These are phyloP conservation scores for Chaetothyriales sp. DNA, from an alignment of 2,329 filamentous ascomycete genomes.

Conservation along the genomic window DNA sequence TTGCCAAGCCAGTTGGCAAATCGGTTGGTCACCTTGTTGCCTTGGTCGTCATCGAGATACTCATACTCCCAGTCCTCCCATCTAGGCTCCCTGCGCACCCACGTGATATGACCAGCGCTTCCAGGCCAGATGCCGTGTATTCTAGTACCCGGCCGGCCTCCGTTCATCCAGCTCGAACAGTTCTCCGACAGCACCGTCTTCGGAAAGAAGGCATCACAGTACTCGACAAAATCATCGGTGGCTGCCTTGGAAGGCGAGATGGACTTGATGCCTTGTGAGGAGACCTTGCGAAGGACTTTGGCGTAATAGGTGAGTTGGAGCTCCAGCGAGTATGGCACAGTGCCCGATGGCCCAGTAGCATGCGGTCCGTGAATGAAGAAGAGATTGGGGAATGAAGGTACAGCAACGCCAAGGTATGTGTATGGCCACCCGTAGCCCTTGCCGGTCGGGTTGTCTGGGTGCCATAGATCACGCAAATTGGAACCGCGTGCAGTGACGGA, in stretches of 20 bases:
- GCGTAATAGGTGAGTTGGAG: slow-evolving; percentile 50
- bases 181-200: slow-evolving; percentile 31
- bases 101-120: slow-evolving; percentile 11
- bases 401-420: slow-evolving; percentile 27
- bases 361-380: slow-evolving; percentile 29
- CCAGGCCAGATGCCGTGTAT: slow-evolving; percentile 13
- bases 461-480: slow-evolving; percentile 19
- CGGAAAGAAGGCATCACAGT: slow-evolving; percentile 41
- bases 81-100: slow-evolving; percentile 9
- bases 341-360: slow-evolving; percentile 43
- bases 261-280: slow-evolving; percentile 49
- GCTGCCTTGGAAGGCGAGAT: slow-evolving; percentile 44
- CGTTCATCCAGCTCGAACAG: slow-evolving; percentile 13
- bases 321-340: slow-evolving; percentile 52
- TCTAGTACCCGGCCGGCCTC: slow-evolving; percentile 8
- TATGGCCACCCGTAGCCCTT: slow-evolving; percentile 21
- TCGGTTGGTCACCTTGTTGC: slow-evolving; percentile 2
- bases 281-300: slow-evolving; percentile 51
- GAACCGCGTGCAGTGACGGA: slow-evolving; percentile 19
- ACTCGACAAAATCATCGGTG: slow-evolving; percentile 48
- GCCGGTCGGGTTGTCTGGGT: slow-evolving; percentile 22
- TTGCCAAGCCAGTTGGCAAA: slow-evolving; percentile 11
- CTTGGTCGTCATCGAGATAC: slow-evolving; percentile 4
- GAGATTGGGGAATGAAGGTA: slow-evolving; percentile 30
- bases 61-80: slow-evolving; percentile 15